Evolutionary conservation across 2,329 filamentous ascomycete genomes (phyloP), one percentile per base, ranked within the genome.

Genomic region (Fusarium nematophilum): DNA sequence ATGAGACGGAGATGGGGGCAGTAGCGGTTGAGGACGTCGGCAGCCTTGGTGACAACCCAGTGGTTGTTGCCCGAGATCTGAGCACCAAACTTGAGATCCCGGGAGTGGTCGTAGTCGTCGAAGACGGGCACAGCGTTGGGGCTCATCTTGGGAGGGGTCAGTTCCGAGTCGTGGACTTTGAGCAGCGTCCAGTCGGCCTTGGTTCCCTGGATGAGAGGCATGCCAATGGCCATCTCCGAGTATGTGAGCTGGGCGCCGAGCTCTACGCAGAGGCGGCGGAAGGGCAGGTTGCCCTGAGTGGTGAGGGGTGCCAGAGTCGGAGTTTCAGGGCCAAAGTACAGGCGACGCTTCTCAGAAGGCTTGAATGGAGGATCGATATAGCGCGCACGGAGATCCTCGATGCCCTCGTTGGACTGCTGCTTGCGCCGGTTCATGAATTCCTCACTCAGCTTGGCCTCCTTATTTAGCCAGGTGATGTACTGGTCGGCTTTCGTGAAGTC

Each of bases 141-240:
- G 2, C 80, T 83, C 70, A 92, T 88, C 29, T 83, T 85, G 14
- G 94, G 94, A 18, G 92, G 86, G 17, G 79, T 76, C 14, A 90
- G 81, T 75, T 99, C 95, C 6, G 89, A 90, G 72, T 93, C 88
- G 72, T 99, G 95, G 3, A 92, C 92, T 75, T 95, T 96, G 83
- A 98, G 86, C 50, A 99, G 81, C 15, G 95, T 93, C 95, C 95
- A 99, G 78, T 99, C 95, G 2, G 89, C 84, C 76, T 94, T 96
- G 62, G 90, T 86, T 29, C 95, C 95, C 75, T 97, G 93, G 6
- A 99, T 83, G 34, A 99, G 78, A 9, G 94, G 93, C 75, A 96
- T 80, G 23, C 92, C 89, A 85, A 99, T 91, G 4, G 94, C 95
- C 95, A 99, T 99, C 76, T 99, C 95, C 0, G 94, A 98, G 80